phyloP scores from a whole-genome alignment of 208 protist species.

The Sergeia podlipaevii region DNA sequence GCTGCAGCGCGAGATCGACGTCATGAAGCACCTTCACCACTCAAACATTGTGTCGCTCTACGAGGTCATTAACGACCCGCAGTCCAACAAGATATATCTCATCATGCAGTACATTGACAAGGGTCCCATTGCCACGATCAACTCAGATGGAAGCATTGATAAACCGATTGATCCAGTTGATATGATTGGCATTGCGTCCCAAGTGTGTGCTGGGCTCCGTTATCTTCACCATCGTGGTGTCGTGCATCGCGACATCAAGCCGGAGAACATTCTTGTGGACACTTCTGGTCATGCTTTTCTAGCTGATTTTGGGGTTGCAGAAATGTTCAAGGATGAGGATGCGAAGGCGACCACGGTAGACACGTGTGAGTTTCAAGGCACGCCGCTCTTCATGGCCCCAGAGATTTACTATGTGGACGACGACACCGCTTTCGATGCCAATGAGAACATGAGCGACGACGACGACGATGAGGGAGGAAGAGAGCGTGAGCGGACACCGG shows the following conservation, averaged over 20 bases:
- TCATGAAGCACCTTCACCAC: constrained; percentile 93
- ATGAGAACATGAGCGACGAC: constrained; percentile 47
- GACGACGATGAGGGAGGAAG: not conserved
- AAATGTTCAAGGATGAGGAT: constrained; percentile 28
- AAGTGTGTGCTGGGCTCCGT: constrained; percentile 40
- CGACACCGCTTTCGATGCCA: no score
- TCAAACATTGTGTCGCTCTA: constrained; percentile 87
- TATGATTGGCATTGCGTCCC: constrained; percentile 15
- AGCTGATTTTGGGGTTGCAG: constrained; percentile 56
- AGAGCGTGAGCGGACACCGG: not conserved
- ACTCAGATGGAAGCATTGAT: constrained; percentile 3
- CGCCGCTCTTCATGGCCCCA: constrained; percentile 48
- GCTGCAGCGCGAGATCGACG: constrained; percentile 82
- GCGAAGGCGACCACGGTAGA: constrained; percentile 12
- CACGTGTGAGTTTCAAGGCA: constrained; percentile 30
- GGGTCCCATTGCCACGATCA: constrained; percentile 24
- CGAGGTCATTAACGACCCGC: constrained; percentile 92
- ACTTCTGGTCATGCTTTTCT: constrained; percentile 24
- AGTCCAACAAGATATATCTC: constrained; percentile 78
- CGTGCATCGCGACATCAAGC: constrained; percentile 74
- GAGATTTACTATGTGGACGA: no score
- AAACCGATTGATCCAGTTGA: constrained; percentile 15
- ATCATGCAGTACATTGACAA: constrained; percentile 81
- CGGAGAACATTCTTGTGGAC: constrained; percentile 68
- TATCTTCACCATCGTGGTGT: constrained; percentile 52